These are phyloP conservation scores for Coniochaeta prunicola DNA, from an alignment of 2,329 filamentous ascomycete genomes.

Conservation along the genomic window DNA sequence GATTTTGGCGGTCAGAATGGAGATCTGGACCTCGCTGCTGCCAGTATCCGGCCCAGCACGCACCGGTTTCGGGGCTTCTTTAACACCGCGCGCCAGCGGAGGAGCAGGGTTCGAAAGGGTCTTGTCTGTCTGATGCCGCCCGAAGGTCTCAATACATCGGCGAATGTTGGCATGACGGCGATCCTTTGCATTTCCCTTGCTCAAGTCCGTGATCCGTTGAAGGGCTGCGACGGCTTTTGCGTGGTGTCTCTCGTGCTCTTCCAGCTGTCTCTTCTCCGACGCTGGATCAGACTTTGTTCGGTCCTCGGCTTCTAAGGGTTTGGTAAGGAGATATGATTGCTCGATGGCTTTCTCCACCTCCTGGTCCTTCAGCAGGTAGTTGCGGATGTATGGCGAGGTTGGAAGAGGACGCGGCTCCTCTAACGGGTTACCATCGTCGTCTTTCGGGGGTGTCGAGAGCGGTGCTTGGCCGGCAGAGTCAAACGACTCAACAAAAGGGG, in stretches of 20 bases:
- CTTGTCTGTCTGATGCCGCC: conserved; percentile 80
- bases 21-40: conserved; percentile 94
- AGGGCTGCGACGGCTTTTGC: conserved; percentile 68
- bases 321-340: conserved; percentile 61
- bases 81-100: conserved; percentile 37
- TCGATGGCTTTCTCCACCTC: conserved; percentile 62
- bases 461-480: conserved; percentile 52
- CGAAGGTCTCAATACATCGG: conserved; percentile 80
- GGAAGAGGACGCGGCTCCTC: conserved; percentile 33
- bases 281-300: conserved; percentile 31
- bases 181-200: conserved; percentile 72
- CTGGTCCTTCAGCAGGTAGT: conserved; percentile 64
- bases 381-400: conserved; percentile 51
- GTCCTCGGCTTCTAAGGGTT: conserved; percentile 36
- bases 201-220: conserved; percentile 68
- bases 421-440: conserved; percentile 33
- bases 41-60: conserved; percentile 90
- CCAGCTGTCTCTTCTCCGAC: conserved; percentile 20
- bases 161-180: conserved; percentile 74
- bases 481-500: conserved; percentile 78
- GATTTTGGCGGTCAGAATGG: conserved; percentile 92
- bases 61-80: conserved; percentile 29
- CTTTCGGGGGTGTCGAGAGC: conserved; percentile 25
- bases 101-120: conserved; percentile 51
- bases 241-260: conserved; percentile 50